A percentile compares a stretch with the other conserved stretches of the same genome.
phyloP scores from a whole-genome alignment of 148 eudicot genomes.

The Camellia japonica region DNA sequence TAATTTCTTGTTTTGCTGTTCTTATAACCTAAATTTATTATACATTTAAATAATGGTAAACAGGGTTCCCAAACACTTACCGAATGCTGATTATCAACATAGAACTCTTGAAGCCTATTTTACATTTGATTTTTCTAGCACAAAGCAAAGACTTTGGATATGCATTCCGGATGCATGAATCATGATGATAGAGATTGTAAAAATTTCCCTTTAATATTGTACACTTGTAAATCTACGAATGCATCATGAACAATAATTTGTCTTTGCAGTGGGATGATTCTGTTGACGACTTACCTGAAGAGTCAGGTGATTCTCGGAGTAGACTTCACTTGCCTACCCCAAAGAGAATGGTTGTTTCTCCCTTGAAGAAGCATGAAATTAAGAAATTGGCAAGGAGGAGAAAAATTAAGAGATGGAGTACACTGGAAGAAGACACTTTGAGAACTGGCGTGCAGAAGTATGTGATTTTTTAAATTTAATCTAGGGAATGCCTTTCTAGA shows the following conservation, averaged over 20 bases:
- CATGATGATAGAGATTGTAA: no score
- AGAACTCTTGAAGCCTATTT: no score
- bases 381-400: constrained; percentile 34
- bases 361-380: constrained; percentile 28
- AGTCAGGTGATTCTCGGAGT: constrained; percentile 12
- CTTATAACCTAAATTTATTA: constrained; percentile 1
- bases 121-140: no score
- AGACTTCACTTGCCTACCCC: constrained; percentile 45
- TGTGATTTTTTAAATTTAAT: background rate
- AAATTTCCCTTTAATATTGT: no score
- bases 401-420: constrained; percentile 48
- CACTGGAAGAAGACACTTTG: constrained; percentile 62
- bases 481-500: background rate
- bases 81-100: no score
- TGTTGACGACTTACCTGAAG: constrained; percentile 33
- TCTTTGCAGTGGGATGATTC: constrained; percentile 59
- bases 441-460: constrained; percentile 58
- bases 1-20: constrained; percentile 8
- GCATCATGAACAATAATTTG: background rate
- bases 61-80: no score
- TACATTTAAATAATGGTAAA: background rate
- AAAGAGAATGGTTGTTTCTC: constrained; percentile 33
- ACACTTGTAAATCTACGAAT: no score
- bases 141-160: no score
- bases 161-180: no score